phyloP scores from a whole-genome alignment of 352 stramenopile genomes.

The Saprolegnia parasitica region DNA sequence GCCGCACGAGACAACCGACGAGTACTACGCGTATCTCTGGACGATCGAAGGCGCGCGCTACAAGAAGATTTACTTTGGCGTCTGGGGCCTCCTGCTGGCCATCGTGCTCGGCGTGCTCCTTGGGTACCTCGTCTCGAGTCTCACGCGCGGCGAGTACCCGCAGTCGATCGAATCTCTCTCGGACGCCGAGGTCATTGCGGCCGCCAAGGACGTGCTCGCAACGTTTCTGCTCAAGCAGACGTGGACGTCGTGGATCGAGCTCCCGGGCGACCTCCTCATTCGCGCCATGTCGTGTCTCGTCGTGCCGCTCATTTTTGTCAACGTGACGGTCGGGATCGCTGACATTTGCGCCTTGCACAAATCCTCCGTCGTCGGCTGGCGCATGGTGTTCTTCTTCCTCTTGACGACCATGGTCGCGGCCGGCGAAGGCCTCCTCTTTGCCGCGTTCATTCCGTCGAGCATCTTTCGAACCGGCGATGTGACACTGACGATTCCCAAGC shows the following conservation, averaged over 20 bases:
- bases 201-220: neutral
- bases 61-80: slow-evolving; percentile 27
- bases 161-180: no score
- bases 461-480: slow-evolving; percentile 52
- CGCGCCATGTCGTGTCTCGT: slow-evolving; percentile 73
- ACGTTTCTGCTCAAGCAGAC: neutral
- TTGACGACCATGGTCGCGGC: slow-evolving; percentile 46
- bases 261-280: slow-evolving; percentile 66
- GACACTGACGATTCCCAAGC: slow-evolving; percentile 41
- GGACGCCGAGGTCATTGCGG: neutral
- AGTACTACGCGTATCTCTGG: slow-evolving; percentile 25
- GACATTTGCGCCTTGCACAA: slow-evolving; percentile 44
- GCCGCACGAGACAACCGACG: slow-evolving; percentile 21
- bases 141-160: neutral
- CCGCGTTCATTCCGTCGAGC: slow-evolving; percentile 37
- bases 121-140: neutral
- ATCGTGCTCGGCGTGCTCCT: slow-evolving; percentile 11
- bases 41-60: slow-evolving; percentile 27
- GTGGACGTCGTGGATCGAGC: slow-evolving; percentile 30
- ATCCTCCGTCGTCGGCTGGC: slow-evolving; percentile 33
- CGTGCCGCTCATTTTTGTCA: slow-evolving; percentile 74
- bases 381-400: slow-evolving; percentile 44
- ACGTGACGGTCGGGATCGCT: slow-evolving; percentile 60
- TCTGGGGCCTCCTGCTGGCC: slow-evolving; percentile 20
- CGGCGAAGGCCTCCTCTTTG: slow-evolving; percentile 52